Evolutionary conservation across 257 asterid species (phyloP), one percentile per base, ranked within the genome.

Genomic region (Solanum peruvianum): DNA sequence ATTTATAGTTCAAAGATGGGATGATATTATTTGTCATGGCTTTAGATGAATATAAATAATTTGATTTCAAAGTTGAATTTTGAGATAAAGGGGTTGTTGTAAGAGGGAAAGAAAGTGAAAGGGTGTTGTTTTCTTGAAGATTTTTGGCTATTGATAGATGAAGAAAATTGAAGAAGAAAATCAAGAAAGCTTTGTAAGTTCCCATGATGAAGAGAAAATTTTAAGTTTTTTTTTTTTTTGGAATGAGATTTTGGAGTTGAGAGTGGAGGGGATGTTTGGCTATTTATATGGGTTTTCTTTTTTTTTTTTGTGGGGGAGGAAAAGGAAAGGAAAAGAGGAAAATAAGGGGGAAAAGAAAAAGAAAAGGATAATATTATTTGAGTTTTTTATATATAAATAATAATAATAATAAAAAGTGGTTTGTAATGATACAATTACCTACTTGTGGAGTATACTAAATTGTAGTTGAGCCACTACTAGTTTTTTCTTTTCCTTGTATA

Each of bases 1-100:
- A 89, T 45, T 88, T 91, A 58, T 88, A 94, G 66, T 87, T 89
- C 91, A 91, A 93, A 11, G 94, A 56, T 23, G 87, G 86, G 10
- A 47, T 7, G 2, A 31, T 7, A 0, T 15, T 85, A 31, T n/a
- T 85, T 4, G 70, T 16, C 70, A 47, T 45, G 42, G 70, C 49
- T 70, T 85, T 85, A 45, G 69, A 85, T 10, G 64, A 73, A 9
- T 10, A 27, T 56, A 44, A 60, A 47, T 29, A 56, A 70, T 31
- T 29, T 21, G 83, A 45, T 70, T 72, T 80, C 13, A 39, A 21
- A 0, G 67, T 66, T 67, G 41, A 44, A 11, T 18, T 80, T 80
- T 80, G 85, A 29, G 85, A 80, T 27, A 80, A 47, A 47, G 69
- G 67, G 85, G 85, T 80, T 80, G 67, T 29, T 47, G 6, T 47